Base-by-base conservation (phyloP, 2,329 filamentous ascomycete species). In the Thielaviopsis cerberus region DNA sequence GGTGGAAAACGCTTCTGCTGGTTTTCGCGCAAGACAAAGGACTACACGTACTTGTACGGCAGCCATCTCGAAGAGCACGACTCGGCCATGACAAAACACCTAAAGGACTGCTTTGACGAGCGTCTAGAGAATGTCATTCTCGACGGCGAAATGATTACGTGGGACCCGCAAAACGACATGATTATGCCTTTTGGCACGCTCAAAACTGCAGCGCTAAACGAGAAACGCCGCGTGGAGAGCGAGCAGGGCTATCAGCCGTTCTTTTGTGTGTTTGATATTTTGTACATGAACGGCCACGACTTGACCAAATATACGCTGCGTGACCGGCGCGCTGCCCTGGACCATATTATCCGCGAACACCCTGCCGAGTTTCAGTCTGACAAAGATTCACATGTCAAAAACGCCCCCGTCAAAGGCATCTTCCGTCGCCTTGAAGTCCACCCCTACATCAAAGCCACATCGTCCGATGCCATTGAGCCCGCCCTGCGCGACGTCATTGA, bases 71-170 rank as follows among this genome's bases (percentile, higher is more conserved):
- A 83, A 53, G 88, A 94, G 63, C 78, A 84, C 5, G 81, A 83
- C 48, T 84, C 85, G 7, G 82, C 89, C 6, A 69, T 97, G 56
- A 95, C 91, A 0, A 78, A 88, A 34, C 84, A 94, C 67, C 73
- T 97, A 22, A 80, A 80, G 56, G 75, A 81, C 48, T 88, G 88
- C 0, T 97, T 98, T 67, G 75, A 82, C 1, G 73, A 81, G 0
- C 82, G 83, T 1, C 88, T 97, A 0, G 77, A 83, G 17, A 96
- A 87, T 66, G 77, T 95, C 63, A 95, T 98, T 54, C 76, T 98
- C 0, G 92, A 98, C 65, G 92, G 92, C 10, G 92, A 98, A 68
- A 98, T 98, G 92, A 89, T 98, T 59, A 95, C 90, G 0, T 98
- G 92, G 92, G 88, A 97, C 66, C 86, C 89, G 61, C 81, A 84